phyloP scores from a whole-genome alignment of 257 asterid genomes.

The Nicotiana obtusifolia region DNA sequence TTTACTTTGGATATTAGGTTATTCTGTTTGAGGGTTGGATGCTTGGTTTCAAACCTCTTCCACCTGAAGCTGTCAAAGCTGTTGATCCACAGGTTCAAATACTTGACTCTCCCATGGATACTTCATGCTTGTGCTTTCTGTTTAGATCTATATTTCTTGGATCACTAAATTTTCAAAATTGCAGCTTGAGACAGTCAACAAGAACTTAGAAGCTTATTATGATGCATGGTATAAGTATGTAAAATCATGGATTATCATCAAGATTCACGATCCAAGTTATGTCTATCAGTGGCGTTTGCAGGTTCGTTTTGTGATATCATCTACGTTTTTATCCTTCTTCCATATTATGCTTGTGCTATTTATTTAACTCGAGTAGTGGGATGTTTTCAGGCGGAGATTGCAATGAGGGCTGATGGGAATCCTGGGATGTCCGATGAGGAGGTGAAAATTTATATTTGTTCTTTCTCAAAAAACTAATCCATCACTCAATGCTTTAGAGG shows the following conservation, averaged over 20 bases:
- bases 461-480: not conserved
- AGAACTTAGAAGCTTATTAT: slow-evolving; percentile 70
- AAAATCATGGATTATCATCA: slow-evolving; percentile 86
- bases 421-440: slow-evolving; percentile 86
- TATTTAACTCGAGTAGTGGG: slow-evolving; percentile 12
- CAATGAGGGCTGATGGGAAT: slow-evolving; percentile 80
- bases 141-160: not conserved
- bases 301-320: slow-evolving; percentile 31
- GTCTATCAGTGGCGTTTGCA: slow-evolving; percentile 94
- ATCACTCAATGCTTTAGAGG: not conserved
- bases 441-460: slow-evolving; percentile 30
- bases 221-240: slow-evolving; percentile 93
- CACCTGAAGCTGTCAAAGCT: slow-evolving; percentile 61
- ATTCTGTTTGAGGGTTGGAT: slow-evolving; percentile 97
- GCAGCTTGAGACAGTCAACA: slow-evolving; percentile 82
- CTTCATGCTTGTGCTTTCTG: not conserved
- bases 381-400: slow-evolving; percentile 79
- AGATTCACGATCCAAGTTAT: slow-evolving; percentile 77
- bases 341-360: not conserved
- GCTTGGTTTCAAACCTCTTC: slow-evolving; percentile 96
- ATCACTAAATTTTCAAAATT: slow-evolving; percentile 16
- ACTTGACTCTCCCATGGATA: not conserved
- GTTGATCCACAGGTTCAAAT: slow-evolving; percentile 81
- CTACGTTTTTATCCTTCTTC: not conserved
- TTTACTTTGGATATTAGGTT: slow-evolving; percentile 43